These are phyloP conservation scores for Magnolia officinalis DNA, from an alignment of 164 flowering plant species.

Conservation along the genomic window DNA sequence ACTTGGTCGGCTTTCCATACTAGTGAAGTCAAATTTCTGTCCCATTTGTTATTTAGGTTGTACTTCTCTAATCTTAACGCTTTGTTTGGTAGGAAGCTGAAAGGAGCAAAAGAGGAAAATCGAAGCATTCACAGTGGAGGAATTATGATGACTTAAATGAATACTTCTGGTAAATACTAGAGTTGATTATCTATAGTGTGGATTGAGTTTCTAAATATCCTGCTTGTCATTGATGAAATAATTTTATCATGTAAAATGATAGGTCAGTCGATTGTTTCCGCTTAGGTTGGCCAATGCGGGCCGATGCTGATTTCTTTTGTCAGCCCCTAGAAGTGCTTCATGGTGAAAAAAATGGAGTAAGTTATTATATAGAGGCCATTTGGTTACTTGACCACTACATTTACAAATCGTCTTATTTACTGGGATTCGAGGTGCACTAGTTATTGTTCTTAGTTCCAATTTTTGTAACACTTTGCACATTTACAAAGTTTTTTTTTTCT, in stretches of 20 bases:
- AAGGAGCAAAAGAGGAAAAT: constrained; percentile 64
- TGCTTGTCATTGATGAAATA: neutral
- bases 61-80: too few species aligned
- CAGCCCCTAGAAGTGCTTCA: constrained; percentile 26
- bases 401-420: too few species aligned
- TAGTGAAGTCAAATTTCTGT: neutral
- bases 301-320: constrained; percentile 90
- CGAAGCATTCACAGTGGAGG: constrained; percentile 98
- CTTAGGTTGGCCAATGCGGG: constrained; percentile 98
- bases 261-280: constrained; percentile 98
- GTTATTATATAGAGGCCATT: neutral
- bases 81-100: constrained; percentile 68
- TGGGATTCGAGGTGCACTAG: neutral
- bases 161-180: constrained; percentile 70
- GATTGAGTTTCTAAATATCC: neutral
- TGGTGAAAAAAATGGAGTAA: constrained; percentile 56
- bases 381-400: neutral
- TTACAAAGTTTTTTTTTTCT: neutral
- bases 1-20: too few species aligned
- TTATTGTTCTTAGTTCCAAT: neutral
- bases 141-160: constrained; percentile 97
- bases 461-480: neutral
- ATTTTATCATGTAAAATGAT: constrained; percentile 5
- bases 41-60: neutral
- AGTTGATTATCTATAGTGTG: neutral